Percentiles rank a stretch among this genome's conserved stretches.
Evolutionary conservation across 805 yeast genomes (phyloP).

Genomic region (Wickerhamomyces ciferrii): DNA sequence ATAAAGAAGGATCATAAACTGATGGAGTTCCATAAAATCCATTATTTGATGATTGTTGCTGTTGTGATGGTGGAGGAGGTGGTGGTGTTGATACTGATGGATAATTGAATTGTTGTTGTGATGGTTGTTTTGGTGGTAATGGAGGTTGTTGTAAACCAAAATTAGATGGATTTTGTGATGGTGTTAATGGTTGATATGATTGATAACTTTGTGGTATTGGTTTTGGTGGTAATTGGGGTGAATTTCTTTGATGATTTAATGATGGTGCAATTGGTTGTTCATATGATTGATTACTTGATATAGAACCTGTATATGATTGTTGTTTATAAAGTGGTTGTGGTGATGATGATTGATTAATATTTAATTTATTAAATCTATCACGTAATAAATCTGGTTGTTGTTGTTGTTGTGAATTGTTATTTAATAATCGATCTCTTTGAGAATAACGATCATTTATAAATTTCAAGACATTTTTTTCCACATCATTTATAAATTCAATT

Average conservation of each 20-base stretch:
- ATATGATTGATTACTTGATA: conserved; percentile 1
- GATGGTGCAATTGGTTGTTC: background rate
- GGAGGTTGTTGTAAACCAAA: too few species aligned
- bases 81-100: conserved; percentile 1
- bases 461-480: conserved; percentile 14
- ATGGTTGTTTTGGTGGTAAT: conserved; percentile 8
- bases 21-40: conserved; percentile 45
- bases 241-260: background rate
- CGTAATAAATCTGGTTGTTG: conserved; percentile 8
- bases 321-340: conserved; percentile 5
- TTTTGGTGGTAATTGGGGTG: conserved; percentile 5
- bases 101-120: conserved; percentile 3
- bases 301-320: conserved; percentile 7
- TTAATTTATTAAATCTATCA: conserved; percentile 16
- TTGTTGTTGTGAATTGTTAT: background rate
- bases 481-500: conserved; percentile 19
- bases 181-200: conserved; percentile 8
- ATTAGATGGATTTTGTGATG: too few species aligned
- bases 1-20: conserved; percentile 42
- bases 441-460: conserved; percentile 19
- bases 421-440: conserved; percentile 16
- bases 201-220: background rate
- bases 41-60: conserved; percentile 11
- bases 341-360: conserved; percentile 11
- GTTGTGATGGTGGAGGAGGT: conserved; percentile 9